A percentile compares a stretch with the other conserved stretches of the same genome.
Evolutionary conservation across 768 basidiomycete genomes (phyloP).

Genomic region (Suillus discolor): DNA sequence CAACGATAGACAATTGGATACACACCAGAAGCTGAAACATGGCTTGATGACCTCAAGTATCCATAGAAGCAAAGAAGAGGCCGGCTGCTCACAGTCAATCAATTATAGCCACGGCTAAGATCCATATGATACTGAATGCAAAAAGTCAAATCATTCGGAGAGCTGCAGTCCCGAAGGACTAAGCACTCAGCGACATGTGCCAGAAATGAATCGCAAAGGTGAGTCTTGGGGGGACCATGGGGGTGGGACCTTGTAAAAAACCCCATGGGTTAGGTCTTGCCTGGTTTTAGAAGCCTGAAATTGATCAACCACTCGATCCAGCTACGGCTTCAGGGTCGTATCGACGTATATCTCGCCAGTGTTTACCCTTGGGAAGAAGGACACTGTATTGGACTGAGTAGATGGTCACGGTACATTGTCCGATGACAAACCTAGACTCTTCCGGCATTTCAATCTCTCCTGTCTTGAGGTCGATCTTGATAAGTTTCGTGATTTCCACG

Average conservation of each 20-base stretch:
- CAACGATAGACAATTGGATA: background rate
- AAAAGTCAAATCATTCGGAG: background rate
- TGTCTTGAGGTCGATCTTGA: slow-evolving; percentile 47
- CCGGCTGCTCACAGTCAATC: background rate
- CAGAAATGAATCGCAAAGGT: background rate
- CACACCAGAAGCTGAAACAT: slow-evolving; percentile 3
- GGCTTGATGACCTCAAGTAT: background rate
- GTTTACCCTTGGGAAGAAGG: slow-evolving; percentile 31
- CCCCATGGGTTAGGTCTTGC: background rate
- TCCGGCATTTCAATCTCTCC: slow-evolving; percentile 54
- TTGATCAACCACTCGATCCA: slow-evolving; percentile 10
- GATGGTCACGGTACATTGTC: background rate
- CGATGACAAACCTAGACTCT: slow-evolving; percentile 40
- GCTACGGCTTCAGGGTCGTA: slow-evolving; percentile 17
- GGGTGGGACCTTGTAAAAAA: background rate
- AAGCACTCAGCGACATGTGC: background rate
- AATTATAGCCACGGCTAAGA: background rate
- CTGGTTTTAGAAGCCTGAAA: background rate
- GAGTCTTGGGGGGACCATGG: background rate
- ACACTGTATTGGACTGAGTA: slow-evolving; percentile 25
- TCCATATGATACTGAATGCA: slow-evolving; percentile 1
- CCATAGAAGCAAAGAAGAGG: background rate
- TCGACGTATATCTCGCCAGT: slow-evolving; percentile 35
- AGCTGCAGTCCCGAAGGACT: background rate
- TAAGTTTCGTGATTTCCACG: slow-evolving; percentile 68